Conservation (phyloP, 2,329 filamentous ascomycete species). For the Fusarium pseudocircinatum region DNA sequence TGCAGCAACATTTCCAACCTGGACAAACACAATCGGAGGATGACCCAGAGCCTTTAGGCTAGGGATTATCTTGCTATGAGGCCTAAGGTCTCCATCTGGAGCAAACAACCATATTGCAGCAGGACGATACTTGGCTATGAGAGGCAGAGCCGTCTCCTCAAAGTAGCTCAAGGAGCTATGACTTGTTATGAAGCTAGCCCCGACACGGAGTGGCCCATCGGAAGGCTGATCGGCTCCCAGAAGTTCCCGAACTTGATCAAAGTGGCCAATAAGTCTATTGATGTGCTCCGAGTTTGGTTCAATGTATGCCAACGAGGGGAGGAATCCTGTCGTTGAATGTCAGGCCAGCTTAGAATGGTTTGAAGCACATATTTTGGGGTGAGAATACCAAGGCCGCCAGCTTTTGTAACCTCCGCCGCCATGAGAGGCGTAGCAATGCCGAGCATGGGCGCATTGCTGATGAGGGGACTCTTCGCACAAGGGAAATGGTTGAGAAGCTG, state of each 20-base stretch:
- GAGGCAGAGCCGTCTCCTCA: slow-evolving; percentile 54
- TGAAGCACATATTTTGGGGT: background rate
- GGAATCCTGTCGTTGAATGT: slow-evolving; percentile 44
- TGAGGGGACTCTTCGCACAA: slow-evolving; percentile 44
- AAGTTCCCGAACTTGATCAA: slow-evolving; percentile 44
- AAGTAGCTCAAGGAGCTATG: slow-evolving; percentile 54
- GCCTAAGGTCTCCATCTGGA: slow-evolving; percentile 56
- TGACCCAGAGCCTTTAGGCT: slow-evolving; percentile 44
- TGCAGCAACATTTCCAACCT: slow-evolving; percentile 68
- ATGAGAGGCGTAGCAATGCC: slow-evolving; percentile 46
- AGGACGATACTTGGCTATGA: slow-evolving; percentile 63
- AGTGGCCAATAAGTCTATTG: slow-evolving; percentile 45
- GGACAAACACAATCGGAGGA: slow-evolving; percentile 64
- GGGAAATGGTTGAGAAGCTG: slow-evolving; percentile 45
- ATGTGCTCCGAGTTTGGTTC: slow-evolving; percentile 45
- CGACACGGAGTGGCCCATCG: slow-evolving; percentile 64
- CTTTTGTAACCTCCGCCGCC: slow-evolving; percentile 51
- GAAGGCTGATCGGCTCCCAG: slow-evolving; percentile 39
- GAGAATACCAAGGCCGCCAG: slow-evolving; percentile 50
- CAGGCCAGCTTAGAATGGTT: background rate
- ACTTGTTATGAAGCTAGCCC: slow-evolving; percentile 66
- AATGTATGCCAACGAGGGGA: slow-evolving; percentile 47
- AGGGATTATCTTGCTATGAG: slow-evolving; percentile 50
- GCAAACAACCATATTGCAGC: slow-evolving; percentile 75
- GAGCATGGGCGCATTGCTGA: slow-evolving; percentile 52